Evolutionary conservation across 1,284 basidiomycete species (phyloP), one percentile per base, ranked within the genome.

Genomic region (Cutaneotrichosporon spelunceum): DNA sequence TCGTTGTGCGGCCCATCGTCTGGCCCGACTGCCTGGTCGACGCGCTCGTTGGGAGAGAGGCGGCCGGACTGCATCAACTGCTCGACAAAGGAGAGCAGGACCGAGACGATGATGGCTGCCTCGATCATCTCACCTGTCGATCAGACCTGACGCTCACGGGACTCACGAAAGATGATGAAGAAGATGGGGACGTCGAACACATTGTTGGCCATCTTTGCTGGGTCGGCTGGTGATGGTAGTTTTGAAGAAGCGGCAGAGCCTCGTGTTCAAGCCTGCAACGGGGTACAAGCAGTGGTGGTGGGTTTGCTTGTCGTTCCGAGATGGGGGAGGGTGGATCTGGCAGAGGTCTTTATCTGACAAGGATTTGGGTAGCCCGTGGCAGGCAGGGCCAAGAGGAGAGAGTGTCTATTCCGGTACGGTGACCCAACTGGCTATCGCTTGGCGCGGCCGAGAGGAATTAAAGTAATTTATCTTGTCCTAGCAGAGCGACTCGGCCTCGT

Each of bases 101-200:
- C 78, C 50, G 75, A 78, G 63, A 79, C 70, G 67, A 79, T 79
- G 68, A 79, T 78, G 33, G 72, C 73, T 1, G 78, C 78, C 67
- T 79, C 78, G 56, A 79, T 73, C 60, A 72, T 79, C 73, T 79
- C 78, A 63, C 76, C 74, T 75, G 61, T 23, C 7, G 4, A 50
- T 61, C 14, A 61, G 60, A 24, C 26, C 16, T 14, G 33, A 27
- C 27, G 27, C 19, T 7, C n/a, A n/a, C 19, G 10, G 14, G 4
- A 72, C 74, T 69, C 66, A 76, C 76, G 74, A 65, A 77, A 79
- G 72, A 80, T 66, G 72, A 80, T 78, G 75, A 80, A 80, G 75
- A 80, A 79, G 64, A 80, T 80, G 45, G 79, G 72, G 21, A 80
- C 77, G 33, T 70, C 70, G 68, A 80, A 80, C 45, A 77, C 65